Conservation (phyloP, 2,329 filamentous ascomycete species). For the Colletotrichum sp. region DNA sequence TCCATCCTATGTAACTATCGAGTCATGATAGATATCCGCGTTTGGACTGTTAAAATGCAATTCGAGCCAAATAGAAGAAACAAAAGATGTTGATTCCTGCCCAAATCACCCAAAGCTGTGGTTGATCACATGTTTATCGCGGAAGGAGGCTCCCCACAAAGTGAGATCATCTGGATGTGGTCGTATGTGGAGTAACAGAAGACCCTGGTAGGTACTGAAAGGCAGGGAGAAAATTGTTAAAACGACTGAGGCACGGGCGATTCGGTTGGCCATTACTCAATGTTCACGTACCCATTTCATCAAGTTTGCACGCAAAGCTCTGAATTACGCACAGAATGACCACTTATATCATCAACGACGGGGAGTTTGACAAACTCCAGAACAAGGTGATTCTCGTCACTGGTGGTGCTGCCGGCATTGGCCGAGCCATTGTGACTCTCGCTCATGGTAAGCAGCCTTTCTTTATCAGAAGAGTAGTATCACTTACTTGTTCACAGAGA, state of each 20-base stretch:
- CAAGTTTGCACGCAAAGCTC: background rate
- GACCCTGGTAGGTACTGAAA: background rate
- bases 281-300: background rate
- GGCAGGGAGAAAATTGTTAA: background rate
- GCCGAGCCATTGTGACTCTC: background rate
- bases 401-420: background rate
- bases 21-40: background rate
- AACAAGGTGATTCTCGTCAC: background rate
- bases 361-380: background rate
- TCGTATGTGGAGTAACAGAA: background rate
- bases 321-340: background rate
- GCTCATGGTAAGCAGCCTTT: background rate
- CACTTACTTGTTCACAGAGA: background rate
- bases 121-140: background rate
- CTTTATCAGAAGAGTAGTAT: background rate
- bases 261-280: background rate
- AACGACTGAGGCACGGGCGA: background rate
- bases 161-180: background rate
- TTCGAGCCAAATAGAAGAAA: background rate
- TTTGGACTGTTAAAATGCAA: background rate
- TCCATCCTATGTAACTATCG: background rate
- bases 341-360: background rate
- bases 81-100: background rate
- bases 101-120: background rate
- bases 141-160: background rate